Evolutionary conservation across 495 filamentous ascomycete genomes (phyloP), one percentile per base, ranked within the genome.

Genomic region (Bacidia gigantensis): DNA sequence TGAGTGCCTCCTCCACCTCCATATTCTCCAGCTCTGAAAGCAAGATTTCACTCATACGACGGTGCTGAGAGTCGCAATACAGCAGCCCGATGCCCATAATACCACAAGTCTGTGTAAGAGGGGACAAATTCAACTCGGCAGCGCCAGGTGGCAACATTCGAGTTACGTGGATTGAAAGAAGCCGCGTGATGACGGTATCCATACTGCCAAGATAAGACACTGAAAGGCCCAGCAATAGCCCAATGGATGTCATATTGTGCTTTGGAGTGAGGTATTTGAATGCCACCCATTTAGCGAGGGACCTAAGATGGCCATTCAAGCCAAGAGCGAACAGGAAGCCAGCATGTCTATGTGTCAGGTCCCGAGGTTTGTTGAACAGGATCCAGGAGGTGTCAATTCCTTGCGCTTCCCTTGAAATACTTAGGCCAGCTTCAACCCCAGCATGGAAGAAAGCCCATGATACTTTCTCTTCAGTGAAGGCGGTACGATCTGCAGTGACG

Each of bases 301-400:
- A 82, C 63, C 86, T 93, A 29, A 99, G 72, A 69, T 97, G 93
- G 0, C 93, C 93, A 64, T 95, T 96, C 44, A 99, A 72, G n/a
- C 92, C 92, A 3, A 99, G 67, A 10, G 86, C 92, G 10, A 99
- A 69, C 10, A 99, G 68, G 55, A 99, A 92, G 0, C 92, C 92
- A 45, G 92, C 93, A 62, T 99, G 92, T 12, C 89, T 79, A 60
- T 96, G 95, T 38, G 79, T 92, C 1, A 94, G 78, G 23, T 99
- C 93, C 29, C 79, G 75, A 0, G 93, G 90, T 62, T 95, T 97
- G 68, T 99, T 99, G 70, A 92, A 96, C 35, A 95, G 72, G 58
- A 99, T 95, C 92, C 92, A 99, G 0, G 89, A 95, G 1, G 89
- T 95, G 58, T 99, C 92, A 54, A 99, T 95, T 3, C 89, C 88